Evolutionary conservation across 371 early-diverging fungal species (phyloP), one percentile per base, ranked within the genome.

Genomic region (Rhizopus sp.): DNA sequence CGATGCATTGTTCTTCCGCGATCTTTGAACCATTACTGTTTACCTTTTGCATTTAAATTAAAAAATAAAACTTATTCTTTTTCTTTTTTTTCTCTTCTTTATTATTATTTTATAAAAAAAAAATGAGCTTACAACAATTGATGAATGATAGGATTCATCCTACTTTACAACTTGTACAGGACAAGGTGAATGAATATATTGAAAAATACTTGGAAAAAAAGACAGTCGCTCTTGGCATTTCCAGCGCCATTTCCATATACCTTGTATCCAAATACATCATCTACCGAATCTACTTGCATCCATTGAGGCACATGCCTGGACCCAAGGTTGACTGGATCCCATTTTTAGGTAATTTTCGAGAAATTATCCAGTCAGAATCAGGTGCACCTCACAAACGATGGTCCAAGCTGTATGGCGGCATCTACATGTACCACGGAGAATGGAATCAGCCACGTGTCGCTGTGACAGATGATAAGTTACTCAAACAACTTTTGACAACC

Each of bases 291-390:
- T 83, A 72, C 17, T 48, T 85, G 15, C 62, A 77, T 17, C 84
- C 81, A 0, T 56, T 80, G 3, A 69, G 67, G 6, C 75, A 67
- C 10, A 64, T 85, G 5, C 88, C 88, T n/a, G 88, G 88, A 0
- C 88, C 88, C 12, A 72, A 71, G 12, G 75, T 76, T n/a, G 59
- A 61, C 7, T 73, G 75, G 75, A 35, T 72, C 3, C 85, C 85
- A 5, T 73, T 80, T n/a, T 30, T 78, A 35, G 87, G 87, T 29
- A 78, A 82, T 49, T 59, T 78, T 31, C 42, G 55, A 5, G 78
- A 79, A 31, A 82, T 86, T 42, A 32, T 82, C 3, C 34, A 32
- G 9, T 75, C 78, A 34, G 85, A 85, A 70, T 57, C 83, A 0
- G 84, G 78, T 9, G 71, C 55, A 0, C 80, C 83, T 6, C 77